phyloP scores from a whole-genome alignment of 805 yeast species.

The Hanseniaspora thailandica region DNA sequence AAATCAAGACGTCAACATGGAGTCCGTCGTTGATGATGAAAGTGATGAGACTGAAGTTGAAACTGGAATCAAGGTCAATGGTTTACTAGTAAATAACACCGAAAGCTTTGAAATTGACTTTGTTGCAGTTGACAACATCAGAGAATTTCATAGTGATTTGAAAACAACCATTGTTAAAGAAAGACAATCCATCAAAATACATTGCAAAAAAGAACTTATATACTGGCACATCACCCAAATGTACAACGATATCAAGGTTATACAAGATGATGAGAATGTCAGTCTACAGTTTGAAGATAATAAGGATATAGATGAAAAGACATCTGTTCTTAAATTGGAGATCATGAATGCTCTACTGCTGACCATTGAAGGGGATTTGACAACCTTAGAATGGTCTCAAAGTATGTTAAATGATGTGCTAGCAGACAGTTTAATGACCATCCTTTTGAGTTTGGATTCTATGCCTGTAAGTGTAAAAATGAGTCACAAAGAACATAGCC shows the following conservation, averaged over 20 bases:
- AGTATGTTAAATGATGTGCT: conserved; percentile 81
- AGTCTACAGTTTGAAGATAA: conserved; percentile 16
- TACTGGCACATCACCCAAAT: conserved; percentile 87
- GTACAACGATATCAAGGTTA: conserved; percentile 74
- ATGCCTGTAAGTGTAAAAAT: conserved; percentile 90
- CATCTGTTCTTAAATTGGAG: conserved; percentile 35
- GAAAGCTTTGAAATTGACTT: conserved; percentile 80
- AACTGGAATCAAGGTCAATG: conserved; percentile 43
- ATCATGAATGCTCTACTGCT: conserved; percentile 56
- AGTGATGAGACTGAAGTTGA: conserved; percentile 31
- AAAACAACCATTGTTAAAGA: conserved; percentile 78
- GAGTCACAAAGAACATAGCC: conserved; percentile 46
- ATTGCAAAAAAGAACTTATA: conserved; percentile 69
- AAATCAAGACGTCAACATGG: not conserved
- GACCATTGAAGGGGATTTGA: conserved; percentile 37
- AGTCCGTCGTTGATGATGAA: conserved; percentile 46
- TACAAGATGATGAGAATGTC: conserved; percentile 41
- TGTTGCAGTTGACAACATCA: conserved; percentile 72
- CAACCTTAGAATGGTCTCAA: conserved; percentile 81
- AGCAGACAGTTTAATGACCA: conserved; percentile 89
- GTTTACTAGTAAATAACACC: conserved; percentile 64
- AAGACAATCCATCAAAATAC: conserved; percentile 62
- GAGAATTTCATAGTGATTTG: conserved; percentile 70
- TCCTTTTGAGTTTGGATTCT: conserved; percentile 80
- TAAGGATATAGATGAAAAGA: conserved; percentile 30